These are phyloP conservation scores for Rhizopogon sp. DNA, from an alignment of 768 basidiomycete genomes.

Conservation along the genomic window DNA sequence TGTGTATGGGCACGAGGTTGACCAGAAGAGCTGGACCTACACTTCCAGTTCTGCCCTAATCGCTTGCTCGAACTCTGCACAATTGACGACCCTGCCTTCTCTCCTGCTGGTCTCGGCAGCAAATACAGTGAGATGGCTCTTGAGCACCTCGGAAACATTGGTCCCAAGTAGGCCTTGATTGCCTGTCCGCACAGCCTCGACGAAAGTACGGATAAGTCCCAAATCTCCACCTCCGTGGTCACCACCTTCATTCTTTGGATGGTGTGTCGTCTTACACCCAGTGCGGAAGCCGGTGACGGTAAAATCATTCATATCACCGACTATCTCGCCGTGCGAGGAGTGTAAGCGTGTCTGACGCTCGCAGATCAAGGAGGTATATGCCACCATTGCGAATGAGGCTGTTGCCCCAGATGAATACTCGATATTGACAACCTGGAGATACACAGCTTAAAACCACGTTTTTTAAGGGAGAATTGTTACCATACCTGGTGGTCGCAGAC, in stretches of 20 bases:
- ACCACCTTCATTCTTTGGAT: conserved; percentile 55
- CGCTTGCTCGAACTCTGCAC: conserved; percentile 54
- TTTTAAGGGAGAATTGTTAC: not conserved
- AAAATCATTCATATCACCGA: conserved; percentile 79
- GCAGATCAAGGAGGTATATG: conserved; percentile 75
- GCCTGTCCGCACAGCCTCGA: conserved; percentile 64
- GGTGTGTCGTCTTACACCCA: conserved; percentile 34
- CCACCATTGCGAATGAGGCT: conserved; percentile 86
- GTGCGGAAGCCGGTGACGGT: conserved; percentile 76
- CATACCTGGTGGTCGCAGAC: conserved; percentile 80
- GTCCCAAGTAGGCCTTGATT: conserved; percentile 66
- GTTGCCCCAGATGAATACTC: conserved; percentile 81
- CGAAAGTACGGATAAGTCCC: conserved; percentile 71
- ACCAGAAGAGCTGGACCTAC: not conserved
- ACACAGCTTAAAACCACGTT: not conserved
- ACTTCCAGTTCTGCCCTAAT: conserved; percentile 31
- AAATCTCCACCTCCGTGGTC: conserved; percentile 83
- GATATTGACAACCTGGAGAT: conserved; percentile 68
- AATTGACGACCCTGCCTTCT: conserved; percentile 68
- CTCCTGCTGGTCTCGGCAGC: conserved; percentile 77
- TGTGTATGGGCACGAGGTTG: too few relatives aligned
- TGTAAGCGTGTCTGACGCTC: conserved; percentile 81
- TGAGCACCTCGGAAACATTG: conserved; percentile 61
- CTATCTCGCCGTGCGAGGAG: conserved; percentile 82
- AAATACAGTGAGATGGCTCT: conserved; percentile 81